Conservation (phyloP, 164 flowering plant genomes). For the Berberis vulgaris region DNA sequence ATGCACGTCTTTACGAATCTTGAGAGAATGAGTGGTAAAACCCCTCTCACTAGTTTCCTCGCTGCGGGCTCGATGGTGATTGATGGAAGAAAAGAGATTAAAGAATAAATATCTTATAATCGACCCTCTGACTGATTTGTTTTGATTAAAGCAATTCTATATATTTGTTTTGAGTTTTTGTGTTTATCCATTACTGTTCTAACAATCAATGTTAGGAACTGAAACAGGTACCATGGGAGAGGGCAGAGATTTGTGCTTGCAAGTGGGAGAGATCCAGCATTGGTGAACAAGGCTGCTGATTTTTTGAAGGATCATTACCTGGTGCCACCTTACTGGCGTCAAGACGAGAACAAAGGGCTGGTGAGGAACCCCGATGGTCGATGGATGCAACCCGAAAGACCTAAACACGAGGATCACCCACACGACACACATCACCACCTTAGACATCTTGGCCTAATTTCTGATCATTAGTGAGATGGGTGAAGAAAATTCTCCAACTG, state of each 20-base stretch:
- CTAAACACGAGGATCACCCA: slow-evolving; percentile 40
- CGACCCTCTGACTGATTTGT: no score
- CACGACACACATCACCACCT: slow-evolving; percentile 32
- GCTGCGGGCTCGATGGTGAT: no score
- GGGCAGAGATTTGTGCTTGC: slow-evolving; percentile 42
- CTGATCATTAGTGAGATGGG: not conserved
- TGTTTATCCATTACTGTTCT: no score
- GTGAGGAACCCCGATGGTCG: slow-evolving; percentile 45
- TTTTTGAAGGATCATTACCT: slow-evolving; percentile 51
- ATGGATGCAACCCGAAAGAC: slow-evolving; percentile 49
- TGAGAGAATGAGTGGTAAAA: no score
- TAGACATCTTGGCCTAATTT: slow-evolving; percentile 9
- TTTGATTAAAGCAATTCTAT: no score
- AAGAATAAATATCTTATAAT: no score
- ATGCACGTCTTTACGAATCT: no score
- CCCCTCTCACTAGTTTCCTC: no score
- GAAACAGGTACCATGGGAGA: slow-evolving; percentile 43
- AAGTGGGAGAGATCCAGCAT: slow-evolving; percentile 53
- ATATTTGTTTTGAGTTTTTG: no score
- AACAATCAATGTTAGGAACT: no score
- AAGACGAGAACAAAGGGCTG: slow-evolving; percentile 68
- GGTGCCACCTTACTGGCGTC: slow-evolving; percentile 67
- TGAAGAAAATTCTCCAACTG: no score
- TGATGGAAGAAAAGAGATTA: no score
- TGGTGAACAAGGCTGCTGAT: slow-evolving; percentile 60